Base-by-base conservation (phyloP, 192 early-diverging fungal genomes). In the Allomyces macrogynus region DNA sequence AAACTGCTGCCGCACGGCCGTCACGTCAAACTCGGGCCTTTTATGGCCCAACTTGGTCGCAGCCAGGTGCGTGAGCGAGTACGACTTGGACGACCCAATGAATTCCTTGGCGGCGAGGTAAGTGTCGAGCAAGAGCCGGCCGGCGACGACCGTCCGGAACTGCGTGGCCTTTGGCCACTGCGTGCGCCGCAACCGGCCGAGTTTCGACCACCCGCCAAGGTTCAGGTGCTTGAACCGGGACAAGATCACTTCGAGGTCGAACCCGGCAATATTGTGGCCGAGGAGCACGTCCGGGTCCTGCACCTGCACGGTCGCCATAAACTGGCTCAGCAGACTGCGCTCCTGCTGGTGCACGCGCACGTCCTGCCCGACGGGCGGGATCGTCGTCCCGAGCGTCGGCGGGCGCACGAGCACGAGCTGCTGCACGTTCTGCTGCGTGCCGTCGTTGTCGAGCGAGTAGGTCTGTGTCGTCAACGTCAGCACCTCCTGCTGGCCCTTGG, bases 231-330 rank as follows among this genome's bases (percentile, higher is more conserved):
- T 91, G 89, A 97, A 89, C 24, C 97, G 88, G 69, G 93, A 89
- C 61, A 97, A 73, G 2, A 99, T 75, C 10, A 97, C 86, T 67
- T 93, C 92, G 32, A 99, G 76, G 69, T 91, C 90, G 70, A 95
- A 94, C 14, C 93, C 93, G 65, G 90, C 80, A 77, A 99, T 91
- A 67, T 97, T 97, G 78, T 99, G 97, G 20, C 93, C 91, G 10
- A 94, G 87, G 65, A 99, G 74, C 0, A 99, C 76, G 75, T 99
- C 97, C 0, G 97, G 93, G 66, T 99, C 97, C 12, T 72, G 40
- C 23, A 72, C 71, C 60, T 90, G 81, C 57, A 99, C 78, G 10
- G 80, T 76, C 12, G 88, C 90, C 73, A 69, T 32, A 62, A 23
- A 62, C 43, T 43, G 20, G 43, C 10, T 27, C 14, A 68, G 61